phyloP scores from a whole-genome alignment of 83 land plant species.

The Isoetes engelmannii region DNA sequence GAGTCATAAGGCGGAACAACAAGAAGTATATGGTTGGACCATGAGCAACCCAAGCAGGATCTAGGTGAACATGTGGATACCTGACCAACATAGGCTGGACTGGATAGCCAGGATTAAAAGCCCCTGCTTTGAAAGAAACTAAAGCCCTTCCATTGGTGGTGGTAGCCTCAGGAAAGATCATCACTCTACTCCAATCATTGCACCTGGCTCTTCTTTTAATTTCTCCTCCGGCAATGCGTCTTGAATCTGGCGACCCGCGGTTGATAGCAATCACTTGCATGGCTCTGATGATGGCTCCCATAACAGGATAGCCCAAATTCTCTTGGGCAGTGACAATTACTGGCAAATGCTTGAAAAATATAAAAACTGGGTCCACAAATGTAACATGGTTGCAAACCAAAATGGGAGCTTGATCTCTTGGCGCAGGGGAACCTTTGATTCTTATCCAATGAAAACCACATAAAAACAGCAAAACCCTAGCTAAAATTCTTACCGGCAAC shows the following conservation, averaged over 20 bases:
- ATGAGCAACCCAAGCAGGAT: slow-evolving; percentile 34
- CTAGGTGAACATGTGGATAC: slow-evolving; percentile 26
- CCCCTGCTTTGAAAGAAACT: slow-evolving; percentile 33
- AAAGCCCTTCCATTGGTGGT: slow-evolving; percentile 35
- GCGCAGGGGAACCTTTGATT: slow-evolving; percentile 29
- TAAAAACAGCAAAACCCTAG: slow-evolving; percentile 22
- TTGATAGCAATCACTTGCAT: slow-evolving; percentile 36
- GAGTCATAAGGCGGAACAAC: slow-evolving; percentile 37
- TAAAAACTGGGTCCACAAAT: slow-evolving; percentile 30
- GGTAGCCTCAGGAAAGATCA: slow-evolving; percentile 36
- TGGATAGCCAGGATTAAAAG: slow-evolving; percentile 32
- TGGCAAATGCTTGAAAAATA: slow-evolving; percentile 35
- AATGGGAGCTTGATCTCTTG: slow-evolving; percentile 28
- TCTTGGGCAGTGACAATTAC: slow-evolving; percentile 36
- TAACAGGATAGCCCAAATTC: slow-evolving; percentile 28
- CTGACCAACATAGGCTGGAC: slow-evolving; percentile 35
- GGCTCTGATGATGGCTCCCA: slow-evolving; percentile 21
- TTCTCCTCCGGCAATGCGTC: slow-evolving; percentile 27
- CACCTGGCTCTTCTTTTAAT: slow-evolving; percentile 32
- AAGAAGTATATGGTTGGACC: slow-evolving; percentile 16
- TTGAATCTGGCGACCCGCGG: slow-evolving; percentile 20
- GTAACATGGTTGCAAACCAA: slow-evolving; percentile 34
- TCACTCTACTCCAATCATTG: slow-evolving; percentile 29
- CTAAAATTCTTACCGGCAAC: slow-evolving; percentile 26
- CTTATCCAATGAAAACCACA: slow-evolving; percentile 29